phyloP scores from a whole-genome alignment of 169 alveolate species.

The Eimeria sp. region DNA sequence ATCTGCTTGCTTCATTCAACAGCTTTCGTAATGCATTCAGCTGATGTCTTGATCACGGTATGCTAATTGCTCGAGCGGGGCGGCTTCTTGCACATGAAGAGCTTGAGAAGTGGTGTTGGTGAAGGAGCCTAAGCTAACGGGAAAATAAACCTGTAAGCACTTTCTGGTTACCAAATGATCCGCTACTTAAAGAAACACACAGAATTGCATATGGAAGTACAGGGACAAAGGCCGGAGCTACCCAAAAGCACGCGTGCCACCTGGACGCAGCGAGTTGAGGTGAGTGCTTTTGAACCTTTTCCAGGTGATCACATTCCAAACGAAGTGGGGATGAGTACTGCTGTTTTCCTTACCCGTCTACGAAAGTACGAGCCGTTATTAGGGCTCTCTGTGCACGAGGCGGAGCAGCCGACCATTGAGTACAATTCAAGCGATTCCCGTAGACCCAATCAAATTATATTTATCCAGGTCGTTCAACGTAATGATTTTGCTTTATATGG shows the following conservation, averaged over 20 bases:
- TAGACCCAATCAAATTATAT: too few species aligned
- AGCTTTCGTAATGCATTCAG: not conserved
- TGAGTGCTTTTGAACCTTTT: not conserved
- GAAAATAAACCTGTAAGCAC: not conserved
- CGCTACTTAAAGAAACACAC: not conserved
- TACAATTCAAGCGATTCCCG: too few species aligned
- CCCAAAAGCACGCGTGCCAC: not conserved
- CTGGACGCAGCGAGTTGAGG: not conserved
- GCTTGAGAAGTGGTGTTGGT: not conserved
- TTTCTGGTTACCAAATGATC: not conserved
- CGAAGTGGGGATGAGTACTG: not conserved
- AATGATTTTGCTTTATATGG: too few species aligned
- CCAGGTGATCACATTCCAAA: not conserved
- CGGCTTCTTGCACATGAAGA: not conserved
- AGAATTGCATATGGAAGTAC: not conserved
- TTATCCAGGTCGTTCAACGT: too few species aligned
- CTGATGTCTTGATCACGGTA: not conserved
- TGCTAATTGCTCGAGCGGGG: not conserved
- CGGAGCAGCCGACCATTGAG: too few species aligned
- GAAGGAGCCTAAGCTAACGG: not conserved
- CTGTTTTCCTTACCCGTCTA: not conserved
- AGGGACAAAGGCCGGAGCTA: not conserved
- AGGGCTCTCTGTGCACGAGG: too few species aligned
- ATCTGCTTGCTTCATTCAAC: not conserved
- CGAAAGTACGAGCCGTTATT: not conserved